phyloP scores from a whole-genome alignment of 352 stramenopile genomes.

The Blastocystis sp. region DNA sequence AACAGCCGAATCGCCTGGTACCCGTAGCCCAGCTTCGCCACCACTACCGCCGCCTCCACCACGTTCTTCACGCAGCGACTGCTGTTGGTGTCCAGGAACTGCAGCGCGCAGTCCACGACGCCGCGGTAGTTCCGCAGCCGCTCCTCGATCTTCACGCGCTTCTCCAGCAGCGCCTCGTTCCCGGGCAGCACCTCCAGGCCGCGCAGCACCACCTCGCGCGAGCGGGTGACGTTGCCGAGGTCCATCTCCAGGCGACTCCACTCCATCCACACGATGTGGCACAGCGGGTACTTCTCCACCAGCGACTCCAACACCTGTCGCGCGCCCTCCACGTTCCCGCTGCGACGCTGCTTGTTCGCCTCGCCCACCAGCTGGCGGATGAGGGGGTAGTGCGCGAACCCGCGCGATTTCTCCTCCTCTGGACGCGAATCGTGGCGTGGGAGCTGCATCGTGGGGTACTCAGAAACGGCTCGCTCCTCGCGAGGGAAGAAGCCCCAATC shows the following conservation, averaged over 20 bases:
- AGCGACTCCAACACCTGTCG: neutral
- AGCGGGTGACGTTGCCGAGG: neutral
- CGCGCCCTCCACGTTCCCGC: neutral
- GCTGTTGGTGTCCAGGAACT: neutral
- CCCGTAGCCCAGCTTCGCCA: conserved; percentile 15
- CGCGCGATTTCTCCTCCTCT: too few species aligned
- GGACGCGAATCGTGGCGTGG: too few species aligned
- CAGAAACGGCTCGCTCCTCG: too few species aligned
- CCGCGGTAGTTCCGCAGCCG: neutral
- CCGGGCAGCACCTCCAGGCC: neutral
- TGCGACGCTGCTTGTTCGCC: neutral
- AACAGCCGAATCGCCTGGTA: conserved; percentile 2
- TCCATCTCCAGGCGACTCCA: neutral
- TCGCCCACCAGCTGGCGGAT: neutral
- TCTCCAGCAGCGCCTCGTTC: conserved; percentile 16
- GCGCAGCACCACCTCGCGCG: neutral
- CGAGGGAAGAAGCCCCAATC: too few species aligned
- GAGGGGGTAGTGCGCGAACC: neutral
- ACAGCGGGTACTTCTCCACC: neutral
- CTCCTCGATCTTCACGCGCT: conserved; percentile 27
- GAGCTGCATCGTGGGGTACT: too few species aligned
- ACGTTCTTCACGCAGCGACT: neutral
- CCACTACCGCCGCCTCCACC: neutral
- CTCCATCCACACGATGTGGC: neutral
- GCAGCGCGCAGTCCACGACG: neutral